phyloP scores from a whole-genome alignment of 495 filamentous ascomycete genomes.

The Neurospora cerealis region DNA sequence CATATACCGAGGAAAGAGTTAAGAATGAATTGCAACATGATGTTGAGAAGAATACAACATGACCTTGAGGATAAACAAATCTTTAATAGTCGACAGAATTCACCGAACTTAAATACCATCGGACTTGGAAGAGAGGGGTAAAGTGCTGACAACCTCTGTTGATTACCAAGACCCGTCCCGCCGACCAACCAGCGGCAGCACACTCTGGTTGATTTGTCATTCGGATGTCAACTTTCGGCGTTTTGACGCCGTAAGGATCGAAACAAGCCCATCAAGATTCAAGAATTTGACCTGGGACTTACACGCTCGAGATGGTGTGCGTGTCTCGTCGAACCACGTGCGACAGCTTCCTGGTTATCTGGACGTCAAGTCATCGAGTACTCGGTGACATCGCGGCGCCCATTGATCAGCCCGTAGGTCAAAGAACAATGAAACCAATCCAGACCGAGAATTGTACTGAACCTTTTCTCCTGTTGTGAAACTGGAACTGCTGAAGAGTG shows the following conservation, averaged over 20 bases:
- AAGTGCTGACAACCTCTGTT: background rate
- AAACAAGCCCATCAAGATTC: background rate
- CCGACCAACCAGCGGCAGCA: background rate
- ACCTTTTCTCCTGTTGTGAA: background rate
- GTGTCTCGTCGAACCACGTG: background rate
- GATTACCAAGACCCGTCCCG: background rate
- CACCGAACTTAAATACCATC: background rate
- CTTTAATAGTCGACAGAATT: background rate
- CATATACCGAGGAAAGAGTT: background rate
- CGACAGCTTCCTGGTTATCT: background rate
- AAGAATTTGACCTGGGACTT: background rate
- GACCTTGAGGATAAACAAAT: background rate
- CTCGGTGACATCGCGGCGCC: background rate
- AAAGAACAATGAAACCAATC: background rate
- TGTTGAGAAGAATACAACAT: background rate
- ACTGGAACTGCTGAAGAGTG: background rate
- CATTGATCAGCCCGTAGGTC: background rate
- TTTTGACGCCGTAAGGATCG: background rate
- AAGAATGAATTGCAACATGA: too few species aligned
- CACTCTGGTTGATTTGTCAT: background rate
- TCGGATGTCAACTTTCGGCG: background rate
- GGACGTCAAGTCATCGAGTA: background rate
- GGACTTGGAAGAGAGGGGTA: background rate
- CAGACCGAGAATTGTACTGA: background rate
- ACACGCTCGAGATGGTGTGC: background rate